Conservation (phyloP, 176 grass and related monocot species). For the Elaeis guineensis region DNA sequence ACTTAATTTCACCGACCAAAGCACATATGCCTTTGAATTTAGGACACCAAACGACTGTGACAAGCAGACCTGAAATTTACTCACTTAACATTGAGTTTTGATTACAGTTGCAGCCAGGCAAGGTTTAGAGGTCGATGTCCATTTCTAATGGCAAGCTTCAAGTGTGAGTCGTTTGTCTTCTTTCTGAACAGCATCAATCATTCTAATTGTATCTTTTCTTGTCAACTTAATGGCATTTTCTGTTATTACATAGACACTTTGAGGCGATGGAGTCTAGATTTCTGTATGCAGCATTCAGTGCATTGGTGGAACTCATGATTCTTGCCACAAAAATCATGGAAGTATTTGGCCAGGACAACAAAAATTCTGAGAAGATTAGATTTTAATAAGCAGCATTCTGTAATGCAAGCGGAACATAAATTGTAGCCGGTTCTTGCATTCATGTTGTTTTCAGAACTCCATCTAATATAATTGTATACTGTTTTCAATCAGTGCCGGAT, state of each 20-base stretch:
- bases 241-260: slow-evolving; percentile 31
- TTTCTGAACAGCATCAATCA: neutral
- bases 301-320: slow-evolving; percentile 65
- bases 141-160: slow-evolving; percentile 57
- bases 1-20: neutral
- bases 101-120: slow-evolving; percentile 75
- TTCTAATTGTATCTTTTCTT: slow-evolving; percentile 4
- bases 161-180: slow-evolving; percentile 35
- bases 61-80: too few species aligned
- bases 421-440: too few species aligned
- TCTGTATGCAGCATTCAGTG: slow-evolving; percentile 62
- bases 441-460: too few species aligned
- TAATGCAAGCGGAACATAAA: too few species aligned
- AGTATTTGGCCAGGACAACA: slow-evolving; percentile 28
- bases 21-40: too few species aligned
- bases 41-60: too few species aligned
- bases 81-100: neutral
- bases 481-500: too few species aligned
- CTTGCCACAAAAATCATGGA: slow-evolving; percentile 70
- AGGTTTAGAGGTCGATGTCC: slow-evolving; percentile 65
- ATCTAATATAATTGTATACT: too few species aligned
- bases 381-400: too few species aligned
- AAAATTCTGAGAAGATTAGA: too few species aligned
- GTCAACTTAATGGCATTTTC: neutral
- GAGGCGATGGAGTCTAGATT: slow-evolving; percentile 73